Evolutionary conservation across 768 basidiomycete species (phyloP).

Genomic region (Boletus insuetus): DNA sequence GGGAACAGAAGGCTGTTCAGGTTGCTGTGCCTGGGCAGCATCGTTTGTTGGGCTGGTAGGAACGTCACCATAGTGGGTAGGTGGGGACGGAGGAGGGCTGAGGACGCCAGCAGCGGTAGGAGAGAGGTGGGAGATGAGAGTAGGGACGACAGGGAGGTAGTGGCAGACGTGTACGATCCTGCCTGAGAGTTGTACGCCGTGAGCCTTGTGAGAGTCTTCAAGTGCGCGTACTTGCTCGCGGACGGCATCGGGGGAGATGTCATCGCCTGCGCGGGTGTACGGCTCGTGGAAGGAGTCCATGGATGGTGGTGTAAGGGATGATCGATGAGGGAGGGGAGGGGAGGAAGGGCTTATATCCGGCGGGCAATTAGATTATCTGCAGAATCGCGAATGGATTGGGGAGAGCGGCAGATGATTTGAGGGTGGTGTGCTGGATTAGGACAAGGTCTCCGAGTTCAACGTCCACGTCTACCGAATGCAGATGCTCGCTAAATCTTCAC

Average conservation of each 20-base stretch:
- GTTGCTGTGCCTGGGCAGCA: not conserved
- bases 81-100: constrained; percentile 80
- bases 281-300: constrained; percentile 79
- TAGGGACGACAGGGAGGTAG: constrained; percentile 77
- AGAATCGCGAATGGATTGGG: constrained; percentile 27
- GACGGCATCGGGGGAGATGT: constrained; percentile 70
- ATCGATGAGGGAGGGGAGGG: not conserved
- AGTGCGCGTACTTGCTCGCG: constrained; percentile 68
- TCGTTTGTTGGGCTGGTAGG: constrained; percentile 33
- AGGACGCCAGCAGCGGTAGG: constrained; percentile 44
- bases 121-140: constrained; percentile 44
- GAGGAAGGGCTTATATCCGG: constrained; percentile 19
- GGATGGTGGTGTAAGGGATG: constrained; percentile 4
- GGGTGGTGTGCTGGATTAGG: constrained; percentile 25
- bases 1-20: constrained; percentile 14
- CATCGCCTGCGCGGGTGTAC: constrained; percentile 60
- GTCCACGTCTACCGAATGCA: not conserved
- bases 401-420: constrained; percentile 19
- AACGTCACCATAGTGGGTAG: constrained; percentile 51
- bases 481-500: not conserved
- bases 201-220: constrained; percentile 66
- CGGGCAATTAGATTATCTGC: constrained; percentile 26
- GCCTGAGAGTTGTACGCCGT: constrained; percentile 75
- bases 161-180: constrained; percentile 92
- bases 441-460: constrained; percentile 5